These are phyloP conservation scores for Ogataea trehaloabstinens DNA, from an alignment of 805 yeast genomes.

Conservation along the genomic window DNA sequence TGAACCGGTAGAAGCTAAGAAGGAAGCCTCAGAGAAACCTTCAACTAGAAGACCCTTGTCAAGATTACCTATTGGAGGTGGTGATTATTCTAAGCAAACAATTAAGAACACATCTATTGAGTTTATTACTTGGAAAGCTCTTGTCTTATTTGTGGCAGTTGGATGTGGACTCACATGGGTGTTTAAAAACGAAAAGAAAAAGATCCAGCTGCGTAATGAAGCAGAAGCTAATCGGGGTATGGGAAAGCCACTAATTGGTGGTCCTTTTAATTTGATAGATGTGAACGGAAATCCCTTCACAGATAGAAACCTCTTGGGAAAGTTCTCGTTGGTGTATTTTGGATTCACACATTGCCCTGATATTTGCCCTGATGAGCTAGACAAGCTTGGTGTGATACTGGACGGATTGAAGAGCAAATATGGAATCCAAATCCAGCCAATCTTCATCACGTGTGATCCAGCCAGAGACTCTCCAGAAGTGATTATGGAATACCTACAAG, in stretches of 20 bases:
- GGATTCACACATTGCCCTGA: constrained; percentile 99
- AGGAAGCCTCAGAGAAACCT: neutral
- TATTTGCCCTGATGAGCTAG: constrained; percentile 97
- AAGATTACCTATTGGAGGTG: constrained; percentile 75
- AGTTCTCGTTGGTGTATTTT: constrained; percentile 84
- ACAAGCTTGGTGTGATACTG: constrained; percentile 76
- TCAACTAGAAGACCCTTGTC: constrained; percentile 61
- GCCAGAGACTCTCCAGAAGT: constrained; percentile 90
- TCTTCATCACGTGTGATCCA: constrained; percentile 96
- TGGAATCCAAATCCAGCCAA: constrained; percentile 68
- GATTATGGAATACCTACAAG: constrained; percentile 74
- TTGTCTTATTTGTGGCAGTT: constrained; percentile 57
- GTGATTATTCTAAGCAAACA: constrained; percentile 29
- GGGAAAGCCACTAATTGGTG: constrained; percentile 93
- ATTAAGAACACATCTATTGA: constrained; percentile 48
- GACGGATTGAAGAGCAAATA: constrained; percentile 54
- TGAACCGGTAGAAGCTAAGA: too few relatives aligned
- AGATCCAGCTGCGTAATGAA: constrained; percentile 68
- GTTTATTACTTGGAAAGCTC: constrained; percentile 84
- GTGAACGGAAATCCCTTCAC: constrained; percentile 72
- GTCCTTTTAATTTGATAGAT: constrained; percentile 76
- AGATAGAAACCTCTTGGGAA: constrained; percentile 69
- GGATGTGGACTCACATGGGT: constrained; percentile 73
- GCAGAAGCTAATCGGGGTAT: constrained; percentile 84
- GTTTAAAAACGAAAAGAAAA: constrained; percentile 74